phyloP scores from a whole-genome alignment of 2,329 filamentous ascomycete species.

The Keithomyces neogunnii region DNA sequence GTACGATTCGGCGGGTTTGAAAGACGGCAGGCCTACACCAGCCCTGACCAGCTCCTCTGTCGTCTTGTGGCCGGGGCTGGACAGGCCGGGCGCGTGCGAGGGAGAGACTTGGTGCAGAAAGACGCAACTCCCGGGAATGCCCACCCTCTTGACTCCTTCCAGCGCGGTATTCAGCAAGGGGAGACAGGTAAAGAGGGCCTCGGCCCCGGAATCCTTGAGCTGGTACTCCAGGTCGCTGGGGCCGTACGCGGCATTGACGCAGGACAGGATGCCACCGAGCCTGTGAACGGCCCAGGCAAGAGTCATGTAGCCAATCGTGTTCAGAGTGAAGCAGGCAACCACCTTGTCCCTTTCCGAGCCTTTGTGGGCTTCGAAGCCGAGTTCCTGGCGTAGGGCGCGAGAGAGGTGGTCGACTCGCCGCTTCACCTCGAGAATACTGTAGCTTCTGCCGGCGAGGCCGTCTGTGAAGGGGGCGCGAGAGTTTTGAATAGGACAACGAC shows the following conservation, averaged over 20 bases:
- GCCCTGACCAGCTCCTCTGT: constrained; percentile 53
- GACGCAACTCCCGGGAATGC: constrained; percentile 52
- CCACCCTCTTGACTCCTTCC: constrained; percentile 50
- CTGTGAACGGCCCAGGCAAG: constrained; percentile 50
- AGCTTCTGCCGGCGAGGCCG: constrained; percentile 56
- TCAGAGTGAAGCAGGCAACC: constrained; percentile 61
- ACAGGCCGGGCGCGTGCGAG: constrained; percentile 43
- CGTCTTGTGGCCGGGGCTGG: constrained; percentile 59
- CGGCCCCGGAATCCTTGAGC: constrained; percentile 54
- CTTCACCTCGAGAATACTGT: constrained; percentile 51
- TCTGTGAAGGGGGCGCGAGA: constrained; percentile 65
- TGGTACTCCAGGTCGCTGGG: constrained; percentile 59
- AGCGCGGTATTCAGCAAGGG: constrained; percentile 54
- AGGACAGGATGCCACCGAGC: constrained; percentile 57
- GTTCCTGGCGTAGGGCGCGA: constrained; percentile 52
- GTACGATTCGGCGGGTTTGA: constrained; percentile 35
- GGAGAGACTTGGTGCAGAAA: constrained; percentile 57
- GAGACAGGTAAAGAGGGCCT: constrained; percentile 60
- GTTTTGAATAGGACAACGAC: constrained; percentile 48
- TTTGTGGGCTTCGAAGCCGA: constrained; percentile 61
- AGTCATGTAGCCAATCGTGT: constrained; percentile 57
- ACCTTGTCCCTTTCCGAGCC: constrained; percentile 74
- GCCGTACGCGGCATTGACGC: constrained; percentile 64
- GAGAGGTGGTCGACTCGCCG: constrained; percentile 52
- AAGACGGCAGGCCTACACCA: constrained; percentile 32